These are phyloP conservation scores for Diaporthe destruens DNA, from an alignment of 2,329 filamentous ascomycete species.

Conservation along the genomic window DNA sequence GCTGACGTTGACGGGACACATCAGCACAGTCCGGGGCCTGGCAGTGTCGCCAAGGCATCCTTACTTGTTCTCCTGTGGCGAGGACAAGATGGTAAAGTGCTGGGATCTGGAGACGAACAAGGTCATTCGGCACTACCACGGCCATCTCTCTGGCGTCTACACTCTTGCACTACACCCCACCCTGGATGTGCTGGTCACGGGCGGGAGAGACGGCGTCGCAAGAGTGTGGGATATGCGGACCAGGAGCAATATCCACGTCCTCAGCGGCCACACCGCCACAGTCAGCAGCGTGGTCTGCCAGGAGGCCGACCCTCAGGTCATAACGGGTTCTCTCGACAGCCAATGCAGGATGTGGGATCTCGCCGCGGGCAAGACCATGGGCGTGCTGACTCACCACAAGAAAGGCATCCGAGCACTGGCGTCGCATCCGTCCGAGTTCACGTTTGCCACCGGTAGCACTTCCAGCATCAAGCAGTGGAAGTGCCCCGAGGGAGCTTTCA, in stretches of 20 bases:
- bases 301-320: slow-evolving; percentile 95
- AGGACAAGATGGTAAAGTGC: slow-evolving; percentile 99
- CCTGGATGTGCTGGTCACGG: slow-evolving; percentile 93
- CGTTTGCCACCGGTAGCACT: slow-evolving; percentile 92
- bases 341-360: slow-evolving; percentile 96
- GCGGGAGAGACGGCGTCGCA: slow-evolving; percentile 92
- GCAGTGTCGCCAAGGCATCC: slow-evolving; percentile 94
- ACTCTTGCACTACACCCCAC: slow-evolving; percentile 93
- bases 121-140: slow-evolving; percentile 97
- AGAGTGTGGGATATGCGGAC: slow-evolving; percentile 99
- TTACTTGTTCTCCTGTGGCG: slow-evolving; percentile 96
- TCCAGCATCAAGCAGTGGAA: slow-evolving; percentile 99
- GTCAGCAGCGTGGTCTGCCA: slow-evolving; percentile 92
- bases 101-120: slow-evolving; percentile 99
- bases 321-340: slow-evolving; percentile 91
- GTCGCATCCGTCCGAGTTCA: slow-evolving; percentile 92
- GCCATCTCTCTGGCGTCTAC: slow-evolving; percentile 96
- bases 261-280: slow-evolving; percentile 90
- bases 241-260: slow-evolving; percentile 92
- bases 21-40: slow-evolving; percentile 90
- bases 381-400: slow-evolving; percentile 97
- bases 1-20: slow-evolving; percentile 92
- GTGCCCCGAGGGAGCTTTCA: slow-evolving; percentile 96
- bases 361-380: slow-evolving; percentile 95
- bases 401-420: slow-evolving; percentile 91